Conservation (phyloP, 2,329 filamentous ascomycete species). For the Aspergillus chevalieri region DNA sequence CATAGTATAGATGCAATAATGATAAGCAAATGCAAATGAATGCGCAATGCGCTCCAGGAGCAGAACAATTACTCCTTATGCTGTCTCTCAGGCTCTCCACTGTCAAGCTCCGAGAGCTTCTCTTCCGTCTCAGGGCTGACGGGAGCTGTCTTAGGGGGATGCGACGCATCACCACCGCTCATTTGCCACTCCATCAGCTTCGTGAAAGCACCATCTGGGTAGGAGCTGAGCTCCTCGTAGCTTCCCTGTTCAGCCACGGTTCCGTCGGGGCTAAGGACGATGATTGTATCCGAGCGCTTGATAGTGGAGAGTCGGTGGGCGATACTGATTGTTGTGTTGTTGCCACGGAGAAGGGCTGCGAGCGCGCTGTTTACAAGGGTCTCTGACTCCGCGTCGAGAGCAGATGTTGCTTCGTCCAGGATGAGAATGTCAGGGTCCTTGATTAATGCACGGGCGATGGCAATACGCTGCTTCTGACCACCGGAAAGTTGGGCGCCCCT, state of each 20-base stretch:
- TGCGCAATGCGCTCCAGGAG: not conserved
- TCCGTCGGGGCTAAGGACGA: slow-evolving; percentile 81
- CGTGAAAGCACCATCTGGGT: slow-evolving; percentile 76
- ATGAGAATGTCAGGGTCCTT: slow-evolving; percentile 97
- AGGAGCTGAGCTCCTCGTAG: slow-evolving; percentile 67
- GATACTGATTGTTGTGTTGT: slow-evolving; percentile 95
- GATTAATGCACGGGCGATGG: slow-evolving; percentile 87
- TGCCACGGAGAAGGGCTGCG: slow-evolving; percentile 69
- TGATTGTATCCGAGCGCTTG: slow-evolving; percentile 89
- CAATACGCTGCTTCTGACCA: slow-evolving; percentile 95
- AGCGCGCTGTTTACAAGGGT: slow-evolving; percentile 92
- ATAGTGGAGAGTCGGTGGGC: slow-evolving; percentile 94
- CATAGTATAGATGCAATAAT: too few relatives aligned
- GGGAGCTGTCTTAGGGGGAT: slow-evolving; percentile 17
- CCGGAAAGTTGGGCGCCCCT: slow-evolving; percentile 90
- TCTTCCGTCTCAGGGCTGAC: slow-evolving; percentile 40
- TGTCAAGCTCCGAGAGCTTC: slow-evolving; percentile 46
- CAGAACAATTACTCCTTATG: slow-evolving; percentile 17
- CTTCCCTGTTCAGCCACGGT: slow-evolving; percentile 85
- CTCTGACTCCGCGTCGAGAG: slow-evolving; percentile 92
- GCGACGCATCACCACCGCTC: slow-evolving; percentile 63
- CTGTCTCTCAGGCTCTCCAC: slow-evolving; percentile 31
- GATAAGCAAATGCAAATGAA: not conserved
- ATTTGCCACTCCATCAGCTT: slow-evolving; percentile 99
- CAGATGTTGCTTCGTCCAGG: slow-evolving; percentile 91